These are phyloP conservation scores for Phascolomyces articulosus DNA, from an alignment of 371 early-diverging fungal genomes.

Conservation along the genomic window DNA sequence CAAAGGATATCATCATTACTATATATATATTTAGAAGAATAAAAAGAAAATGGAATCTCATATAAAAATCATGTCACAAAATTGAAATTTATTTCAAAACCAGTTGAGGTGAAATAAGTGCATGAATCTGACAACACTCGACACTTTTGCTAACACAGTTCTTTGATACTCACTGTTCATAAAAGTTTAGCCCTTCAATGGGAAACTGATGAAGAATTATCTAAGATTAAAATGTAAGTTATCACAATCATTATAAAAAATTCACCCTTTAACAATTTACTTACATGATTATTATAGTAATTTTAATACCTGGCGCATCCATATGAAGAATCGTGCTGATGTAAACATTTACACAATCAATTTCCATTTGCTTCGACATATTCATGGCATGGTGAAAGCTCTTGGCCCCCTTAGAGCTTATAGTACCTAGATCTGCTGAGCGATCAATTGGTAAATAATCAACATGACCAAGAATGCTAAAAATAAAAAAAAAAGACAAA, in stretches of 20 bases:
- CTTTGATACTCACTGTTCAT: too few species aligned
- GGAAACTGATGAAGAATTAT: not conserved
- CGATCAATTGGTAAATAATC: not conserved
- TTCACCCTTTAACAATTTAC: too few species aligned
- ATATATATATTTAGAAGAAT: too few species aligned
- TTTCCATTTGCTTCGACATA: not conserved
- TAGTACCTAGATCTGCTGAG: not conserved
- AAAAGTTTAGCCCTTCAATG: not conserved
- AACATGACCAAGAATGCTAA: not conserved
- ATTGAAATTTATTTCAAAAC: too few species aligned
- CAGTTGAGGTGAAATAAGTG: too few species aligned
- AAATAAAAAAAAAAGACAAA: too few species aligned
- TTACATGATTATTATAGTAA: not conserved
- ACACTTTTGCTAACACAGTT: too few species aligned
- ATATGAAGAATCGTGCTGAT: not conserved
- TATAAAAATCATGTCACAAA: too few species aligned
- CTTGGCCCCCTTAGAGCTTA: not conserved
- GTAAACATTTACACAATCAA: not conserved
- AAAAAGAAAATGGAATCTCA: too few species aligned
- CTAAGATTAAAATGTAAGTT: not conserved
- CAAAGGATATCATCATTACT: too few species aligned
- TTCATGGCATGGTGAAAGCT: not conserved
- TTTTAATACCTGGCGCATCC: not conserved
- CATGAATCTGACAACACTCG: too few species aligned
- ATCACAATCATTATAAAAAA: not conserved